Percentiles rank a stretch among this genome's conserved stretches.
Evolutionary conservation across 176 grass and related monocot genomes (phyloP).

Genomic region (Puccinellia tenuiflora): DNA sequence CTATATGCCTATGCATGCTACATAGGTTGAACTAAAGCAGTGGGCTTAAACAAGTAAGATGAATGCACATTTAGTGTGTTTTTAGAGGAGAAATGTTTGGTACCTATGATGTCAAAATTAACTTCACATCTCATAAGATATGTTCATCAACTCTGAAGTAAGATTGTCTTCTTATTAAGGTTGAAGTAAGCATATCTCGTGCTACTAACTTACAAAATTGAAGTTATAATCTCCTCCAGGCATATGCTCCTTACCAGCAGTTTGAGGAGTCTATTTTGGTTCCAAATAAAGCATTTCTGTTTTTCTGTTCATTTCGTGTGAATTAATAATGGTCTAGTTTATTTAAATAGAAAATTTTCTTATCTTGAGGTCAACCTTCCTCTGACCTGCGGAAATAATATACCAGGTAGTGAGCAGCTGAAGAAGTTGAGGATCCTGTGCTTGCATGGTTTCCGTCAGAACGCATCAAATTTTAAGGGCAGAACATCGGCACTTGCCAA

Average conservation of each 20-base stretch:
- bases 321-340: background rate
- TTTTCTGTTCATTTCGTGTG: background rate
- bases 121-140: background rate
- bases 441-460: slow-evolving; percentile 97
- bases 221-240: background rate
- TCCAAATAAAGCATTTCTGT: background rate
- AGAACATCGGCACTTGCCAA: slow-evolving; percentile 83
- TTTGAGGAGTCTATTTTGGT: background rate
- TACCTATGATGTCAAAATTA: background rate
- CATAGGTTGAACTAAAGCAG: background rate
- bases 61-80: background rate
- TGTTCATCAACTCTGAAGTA: background rate
- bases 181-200: background rate
- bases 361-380: background rate
- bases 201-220: background rate
- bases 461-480: slow-evolving; percentile 82
- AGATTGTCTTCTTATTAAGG: background rate
- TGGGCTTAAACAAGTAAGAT: background rate
- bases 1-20: background rate
- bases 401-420: slow-evolving; percentile 46
- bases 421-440: slow-evolving; percentile 79
- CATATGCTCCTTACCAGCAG: background rate
- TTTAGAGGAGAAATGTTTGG: background rate
- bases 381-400: slow-evolving; percentile 15
- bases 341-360: background rate